Base-by-base conservation (phyloP, 176 grass and related monocot species). In the Saccharum officinarum region DNA sequence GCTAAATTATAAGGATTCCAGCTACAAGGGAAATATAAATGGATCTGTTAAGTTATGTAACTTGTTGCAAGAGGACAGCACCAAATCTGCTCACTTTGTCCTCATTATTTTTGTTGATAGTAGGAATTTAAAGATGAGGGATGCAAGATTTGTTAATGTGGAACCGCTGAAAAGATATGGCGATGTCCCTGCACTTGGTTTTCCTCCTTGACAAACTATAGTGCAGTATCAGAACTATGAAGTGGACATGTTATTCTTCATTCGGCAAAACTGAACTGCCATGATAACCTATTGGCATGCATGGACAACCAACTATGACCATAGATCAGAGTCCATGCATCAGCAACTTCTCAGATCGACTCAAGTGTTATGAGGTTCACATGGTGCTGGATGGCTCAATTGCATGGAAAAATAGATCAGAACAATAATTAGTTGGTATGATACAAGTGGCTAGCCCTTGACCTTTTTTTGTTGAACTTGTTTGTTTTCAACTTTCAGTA, bases 81-180 rank as follows among this genome's bases (percentile, higher is more conserved):
- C 69, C 23, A 76, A 75, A 85, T 60, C 76, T 31, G 78, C 90
- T 23, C 82, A 85, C 28, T 78, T 86, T 15, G 30, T 89, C 66
- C 59, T 94, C 44, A 47, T 92, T 79, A 52, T 94, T 45, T 86
- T 92, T 74, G 80, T 71, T 42, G 82, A 89, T 67, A 54, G 72
- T 71, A 44, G 52, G 34, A 47, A 80, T 78, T 78, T 67, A 20
- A 89, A 89, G 33, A 73, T 76, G 28, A 82, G 71, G 69, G 77
- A 84, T 89, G 75, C 54, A 42, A 47, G 86, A 67, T 63, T 87
- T 77, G 25, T 72, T 83, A 83, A 86, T 79, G 46, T 34, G 1
- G 38, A 83, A 40, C 50, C 86, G 60, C 31, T 75, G 52, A 76
- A 72, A 90, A 66, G 30, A 75, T 80, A 81, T 62, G 37, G 69